Percentiles rank a stretch among this genome's conserved stretches.
phyloP scores from a whole-genome alignment of 495 filamentous ascomycete species.

The Aeminium ludgeri region DNA sequence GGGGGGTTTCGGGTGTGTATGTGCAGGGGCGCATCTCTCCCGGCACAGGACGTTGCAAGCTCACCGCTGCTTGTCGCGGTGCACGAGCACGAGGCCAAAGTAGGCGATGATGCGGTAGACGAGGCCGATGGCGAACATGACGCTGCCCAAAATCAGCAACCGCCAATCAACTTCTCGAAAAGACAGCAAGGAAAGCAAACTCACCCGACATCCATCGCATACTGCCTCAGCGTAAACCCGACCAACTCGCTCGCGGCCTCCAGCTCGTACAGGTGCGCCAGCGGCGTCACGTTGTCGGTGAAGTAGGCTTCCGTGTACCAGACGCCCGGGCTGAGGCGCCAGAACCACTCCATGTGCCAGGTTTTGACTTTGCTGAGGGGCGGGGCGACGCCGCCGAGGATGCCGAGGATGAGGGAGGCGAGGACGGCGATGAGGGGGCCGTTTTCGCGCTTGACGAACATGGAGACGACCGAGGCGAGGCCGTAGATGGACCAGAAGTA shows the following conservation, averaged over 20 bases:
- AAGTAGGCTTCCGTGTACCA: constrained; percentile 44
- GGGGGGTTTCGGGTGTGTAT: too few relatives aligned
- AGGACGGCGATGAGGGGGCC: constrained; percentile 18
- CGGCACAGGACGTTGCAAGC: too few relatives aligned
- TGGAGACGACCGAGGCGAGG: constrained; percentile 29
- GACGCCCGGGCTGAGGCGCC: constrained; percentile 34
- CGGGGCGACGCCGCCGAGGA: constrained; percentile 6
- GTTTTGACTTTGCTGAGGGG: too few relatives aligned
- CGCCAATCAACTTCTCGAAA: neutral
- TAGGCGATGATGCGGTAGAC: constrained; percentile 17
- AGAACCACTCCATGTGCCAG: constrained; percentile 39
- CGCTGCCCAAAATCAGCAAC: constrained; percentile 7
- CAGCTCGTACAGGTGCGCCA: constrained; percentile 31
- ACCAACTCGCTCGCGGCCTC: constrained; percentile 22
- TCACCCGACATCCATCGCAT: constrained; percentile 25
- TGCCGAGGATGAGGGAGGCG: constrained; percentile 15
- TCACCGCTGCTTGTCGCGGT: constrained; percentile 16
- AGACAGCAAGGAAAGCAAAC: constrained; percentile 1
- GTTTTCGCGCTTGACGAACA: constrained; percentile 22
- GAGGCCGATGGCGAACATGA: constrained; percentile 16
- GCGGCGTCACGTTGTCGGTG: constrained; percentile 29
- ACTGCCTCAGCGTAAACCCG: constrained; percentile 28
- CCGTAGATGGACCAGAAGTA: constrained; percentile 46
- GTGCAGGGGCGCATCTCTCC: too few relatives aligned
- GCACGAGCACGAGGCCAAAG: constrained; percentile 3